phyloP scores from a whole-genome alignment of 1,284 basidiomycete genomes.

The Pascua sp. region DNA sequence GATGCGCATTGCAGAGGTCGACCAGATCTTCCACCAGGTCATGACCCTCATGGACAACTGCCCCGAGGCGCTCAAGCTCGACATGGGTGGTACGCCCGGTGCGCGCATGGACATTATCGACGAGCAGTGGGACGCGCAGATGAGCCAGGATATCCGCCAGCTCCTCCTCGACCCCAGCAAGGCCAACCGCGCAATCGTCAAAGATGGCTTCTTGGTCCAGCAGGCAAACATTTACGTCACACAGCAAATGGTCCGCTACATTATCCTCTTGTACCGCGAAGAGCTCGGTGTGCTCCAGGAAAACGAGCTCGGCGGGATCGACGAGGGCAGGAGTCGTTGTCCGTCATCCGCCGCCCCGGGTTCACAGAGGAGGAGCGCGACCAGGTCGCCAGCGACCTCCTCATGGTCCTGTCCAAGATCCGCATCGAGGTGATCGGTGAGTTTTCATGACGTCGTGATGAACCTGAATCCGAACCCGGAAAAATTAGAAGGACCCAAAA shows the following conservation, averaged over 20 bases:
- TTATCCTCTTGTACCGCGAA: slow-evolving; percentile 81
- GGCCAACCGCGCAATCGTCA: slow-evolving; percentile 71
- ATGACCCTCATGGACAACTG: slow-evolving; percentile 42
- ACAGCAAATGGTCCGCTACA: slow-evolving; percentile 83
- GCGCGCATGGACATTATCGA: slow-evolving; percentile 25
- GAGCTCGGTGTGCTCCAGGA: slow-evolving; percentile 61
- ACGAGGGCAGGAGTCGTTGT: slow-evolving; percentile 41
- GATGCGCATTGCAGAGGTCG: slow-evolving; percentile 39
- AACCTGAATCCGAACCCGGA: slow-evolving; percentile 3
- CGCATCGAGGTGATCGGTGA: slow-evolving; percentile 75
- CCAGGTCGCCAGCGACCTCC: slow-evolving; percentile 56
- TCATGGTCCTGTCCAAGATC: slow-evolving; percentile 80
- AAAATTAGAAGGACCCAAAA: no score
- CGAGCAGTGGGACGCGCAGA: slow-evolving; percentile 37
- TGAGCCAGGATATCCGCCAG: slow-evolving; percentile 78
- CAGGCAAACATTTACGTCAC: slow-evolving; percentile 84
- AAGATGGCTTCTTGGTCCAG: slow-evolving; percentile 82
- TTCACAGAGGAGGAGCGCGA: slow-evolving; percentile 32
- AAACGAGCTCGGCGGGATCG: slow-evolving; percentile 11
- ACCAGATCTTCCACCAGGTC: slow-evolving; percentile 39
- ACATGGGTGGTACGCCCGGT: slow-evolving; percentile 17
- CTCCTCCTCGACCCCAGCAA: slow-evolving; percentile 78
- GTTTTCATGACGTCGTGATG: background rate
- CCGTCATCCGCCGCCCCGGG: slow-evolving; percentile 6
- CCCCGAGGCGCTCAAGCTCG: slow-evolving; percentile 36